Percentiles rank a stretch among this genome's conserved stretches.
phyloP scores from a whole-genome alignment of 2,329 filamentous ascomycete genomes.

The Magnaporthiopsis poae region DNA sequence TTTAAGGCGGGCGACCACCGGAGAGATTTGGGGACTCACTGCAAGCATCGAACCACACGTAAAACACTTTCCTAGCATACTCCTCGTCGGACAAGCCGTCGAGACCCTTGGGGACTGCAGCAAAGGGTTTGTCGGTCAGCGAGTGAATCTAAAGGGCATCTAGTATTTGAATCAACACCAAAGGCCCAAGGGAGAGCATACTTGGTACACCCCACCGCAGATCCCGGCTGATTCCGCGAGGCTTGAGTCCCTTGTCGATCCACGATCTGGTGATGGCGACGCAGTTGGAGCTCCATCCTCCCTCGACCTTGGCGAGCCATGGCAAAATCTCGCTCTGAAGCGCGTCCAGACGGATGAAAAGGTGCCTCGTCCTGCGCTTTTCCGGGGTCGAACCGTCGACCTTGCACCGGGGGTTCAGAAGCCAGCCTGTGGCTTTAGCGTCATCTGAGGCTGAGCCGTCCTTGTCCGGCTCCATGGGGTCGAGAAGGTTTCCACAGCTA shows the following conservation, averaged over 20 bases:
- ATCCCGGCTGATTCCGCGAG: conserved; percentile 83
- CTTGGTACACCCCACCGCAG: conserved; percentile 71
- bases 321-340: conserved; percentile 59
- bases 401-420: conserved; percentile 84
- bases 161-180: neutral
- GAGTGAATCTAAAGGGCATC: neutral
- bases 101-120: conserved; percentile 2
- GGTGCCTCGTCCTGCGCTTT: conserved; percentile 64
- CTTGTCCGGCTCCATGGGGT: conserved; percentile 47
- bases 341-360: conserved; percentile 79
- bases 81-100: conserved; percentile 34
- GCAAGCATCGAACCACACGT: conserved; percentile 58
- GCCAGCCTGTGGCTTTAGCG: conserved; percentile 8
- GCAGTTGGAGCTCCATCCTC: conserved; percentile 67
- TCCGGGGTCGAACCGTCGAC: conserved; percentile 73
- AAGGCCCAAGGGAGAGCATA: neutral
- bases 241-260: conserved; percentile 74
- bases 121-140: neutral
- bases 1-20: neutral
- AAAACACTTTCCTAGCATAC: conserved; percentile 63
- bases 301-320: conserved; percentile 33
- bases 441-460: neutral
- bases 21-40: conserved; percentile 24
- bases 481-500: conserved; percentile 61
- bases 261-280: conserved; percentile 68